Evolutionary conservation across 148 eudicot genomes (phyloP).

Genomic region (Chenopodium suecicum): DNA sequence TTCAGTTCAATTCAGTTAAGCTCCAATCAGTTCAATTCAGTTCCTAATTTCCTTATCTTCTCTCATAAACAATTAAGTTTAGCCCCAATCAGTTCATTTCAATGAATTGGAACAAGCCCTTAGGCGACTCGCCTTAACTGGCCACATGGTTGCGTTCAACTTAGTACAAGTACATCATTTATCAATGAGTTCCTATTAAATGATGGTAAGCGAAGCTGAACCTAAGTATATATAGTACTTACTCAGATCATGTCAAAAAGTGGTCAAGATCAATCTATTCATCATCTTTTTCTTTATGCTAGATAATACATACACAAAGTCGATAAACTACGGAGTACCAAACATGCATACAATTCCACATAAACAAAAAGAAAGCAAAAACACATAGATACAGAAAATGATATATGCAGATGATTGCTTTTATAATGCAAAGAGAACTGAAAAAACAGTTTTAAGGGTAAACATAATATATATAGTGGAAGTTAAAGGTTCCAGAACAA

Average conservation of each 20-base stretch:
- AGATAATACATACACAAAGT: neutral
- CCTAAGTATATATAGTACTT: neutral
- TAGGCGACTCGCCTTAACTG: too few species aligned
- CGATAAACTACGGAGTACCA: neutral
- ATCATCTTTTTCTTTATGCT: neutral
- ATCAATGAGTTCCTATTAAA: neutral
- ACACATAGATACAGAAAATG: neutral
- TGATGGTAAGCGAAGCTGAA: neutral
- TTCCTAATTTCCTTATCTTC: too few species aligned
- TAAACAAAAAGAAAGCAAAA: neutral
- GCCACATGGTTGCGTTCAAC: too few species aligned
- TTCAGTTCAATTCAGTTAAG: too few species aligned
- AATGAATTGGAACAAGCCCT: too few species aligned
- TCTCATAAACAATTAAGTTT: too few species aligned
- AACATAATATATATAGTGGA: neutral
- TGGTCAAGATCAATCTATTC: neutral
- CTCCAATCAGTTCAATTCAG: too few species aligned
- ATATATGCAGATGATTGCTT: neutral
- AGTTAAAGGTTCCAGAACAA: slow-evolving; percentile 13
- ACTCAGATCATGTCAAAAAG: neutral
- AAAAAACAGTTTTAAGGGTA: neutral
- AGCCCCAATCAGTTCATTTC: too few species aligned
- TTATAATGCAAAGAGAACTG: neutral
- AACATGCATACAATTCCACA: neutral
- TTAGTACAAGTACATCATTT: too few species aligned